A percentile compares a stretch with the other conserved stretches of the same genome.
Evolutionary conservation across 1,284 basidiomycete genomes (phyloP).

Genomic region (Xerocomus nothofagi): DNA sequence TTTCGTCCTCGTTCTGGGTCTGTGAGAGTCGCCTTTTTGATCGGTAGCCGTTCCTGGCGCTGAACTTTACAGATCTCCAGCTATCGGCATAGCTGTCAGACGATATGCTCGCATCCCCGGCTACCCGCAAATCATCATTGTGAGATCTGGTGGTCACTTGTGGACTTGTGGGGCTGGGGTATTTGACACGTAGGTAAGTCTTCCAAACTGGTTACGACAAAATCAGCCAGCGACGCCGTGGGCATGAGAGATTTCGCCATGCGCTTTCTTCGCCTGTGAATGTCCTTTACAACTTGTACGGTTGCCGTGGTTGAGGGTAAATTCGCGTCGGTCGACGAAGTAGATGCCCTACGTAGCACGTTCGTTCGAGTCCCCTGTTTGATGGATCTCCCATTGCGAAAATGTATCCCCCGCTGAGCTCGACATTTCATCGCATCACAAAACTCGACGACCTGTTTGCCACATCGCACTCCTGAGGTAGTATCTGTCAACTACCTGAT

Average conservation of each 20-base stretch:
- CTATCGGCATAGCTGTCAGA: too few species aligned
- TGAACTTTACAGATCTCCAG: too few species aligned
- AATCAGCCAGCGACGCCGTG: not conserved
- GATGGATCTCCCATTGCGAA: not conserved
- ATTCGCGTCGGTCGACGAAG: not conserved
- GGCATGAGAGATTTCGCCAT: not conserved
- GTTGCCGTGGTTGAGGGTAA: not conserved
- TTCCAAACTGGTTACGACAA: too few species aligned
- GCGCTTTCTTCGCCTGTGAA: not conserved
- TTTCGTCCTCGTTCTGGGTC: not conserved
- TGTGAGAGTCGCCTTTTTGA: constrained; percentile 12
- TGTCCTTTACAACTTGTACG: too few species aligned
- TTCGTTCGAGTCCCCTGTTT: too few species aligned
- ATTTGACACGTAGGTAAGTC: too few species aligned
- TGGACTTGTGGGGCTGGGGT: not conserved
- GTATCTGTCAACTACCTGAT: constrained; percentile 38
- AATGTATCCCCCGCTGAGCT: constrained; percentile 19
- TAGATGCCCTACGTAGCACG: too few species aligned
- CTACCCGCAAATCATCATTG: too few species aligned
- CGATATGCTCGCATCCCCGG: too few species aligned
- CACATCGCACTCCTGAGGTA: constrained; percentile 39
- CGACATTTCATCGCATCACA: constrained; percentile 1
- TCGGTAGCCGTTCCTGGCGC: not conserved
- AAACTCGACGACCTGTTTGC: constrained; percentile 40
- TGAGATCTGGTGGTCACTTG: too few species aligned